These are phyloP conservation scores for Eucalyptus regnans DNA, from an alignment of 345 rosid genomes.

Conservation along the genomic window DNA sequence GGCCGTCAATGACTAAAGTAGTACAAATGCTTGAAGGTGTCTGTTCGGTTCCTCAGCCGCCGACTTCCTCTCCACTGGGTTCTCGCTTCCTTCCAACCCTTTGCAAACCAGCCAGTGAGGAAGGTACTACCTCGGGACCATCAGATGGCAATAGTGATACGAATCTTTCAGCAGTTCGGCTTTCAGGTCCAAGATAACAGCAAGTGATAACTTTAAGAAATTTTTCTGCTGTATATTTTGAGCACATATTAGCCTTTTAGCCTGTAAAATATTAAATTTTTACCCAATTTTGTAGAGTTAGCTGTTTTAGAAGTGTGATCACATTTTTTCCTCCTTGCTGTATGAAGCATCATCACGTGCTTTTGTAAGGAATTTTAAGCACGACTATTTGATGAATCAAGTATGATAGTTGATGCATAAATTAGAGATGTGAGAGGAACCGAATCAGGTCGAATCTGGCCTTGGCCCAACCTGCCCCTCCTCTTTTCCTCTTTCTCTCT, in stretches of 20 bases:
- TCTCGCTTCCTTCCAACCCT: slow-evolving; percentile 38
- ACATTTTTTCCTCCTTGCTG: not conserved
- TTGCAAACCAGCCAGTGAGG: slow-evolving; percentile 39
- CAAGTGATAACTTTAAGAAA: not conserved
- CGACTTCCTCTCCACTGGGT: slow-evolving; percentile 49
- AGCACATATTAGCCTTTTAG: not conserved
- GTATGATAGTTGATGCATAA: not conserved
- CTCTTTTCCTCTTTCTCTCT: too few relatives aligned
- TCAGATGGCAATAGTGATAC: slow-evolving; percentile 67
- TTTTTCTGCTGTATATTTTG: not conserved
- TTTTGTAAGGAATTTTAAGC: not conserved
- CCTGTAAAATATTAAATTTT: not conserved
- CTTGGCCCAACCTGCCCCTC: too few relatives aligned
- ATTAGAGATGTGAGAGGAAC: not conserved
- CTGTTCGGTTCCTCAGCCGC: slow-evolving; percentile 46
- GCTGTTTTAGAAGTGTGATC: not conserved
- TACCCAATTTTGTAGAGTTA: not conserved
- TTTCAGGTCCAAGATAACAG: slow-evolving; percentile 89
- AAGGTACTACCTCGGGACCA: slow-evolving; percentile 62
- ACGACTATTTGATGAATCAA: not conserved
- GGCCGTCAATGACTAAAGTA: slow-evolving; percentile 84
- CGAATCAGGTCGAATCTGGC: too few relatives aligned
- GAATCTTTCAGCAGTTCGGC: slow-evolving; percentile 61
- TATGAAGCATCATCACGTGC: not conserved
- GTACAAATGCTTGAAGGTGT: slow-evolving; percentile 97